Conservation (phyloP, 345 rosid species). For the Brassica juncea region DNA sequence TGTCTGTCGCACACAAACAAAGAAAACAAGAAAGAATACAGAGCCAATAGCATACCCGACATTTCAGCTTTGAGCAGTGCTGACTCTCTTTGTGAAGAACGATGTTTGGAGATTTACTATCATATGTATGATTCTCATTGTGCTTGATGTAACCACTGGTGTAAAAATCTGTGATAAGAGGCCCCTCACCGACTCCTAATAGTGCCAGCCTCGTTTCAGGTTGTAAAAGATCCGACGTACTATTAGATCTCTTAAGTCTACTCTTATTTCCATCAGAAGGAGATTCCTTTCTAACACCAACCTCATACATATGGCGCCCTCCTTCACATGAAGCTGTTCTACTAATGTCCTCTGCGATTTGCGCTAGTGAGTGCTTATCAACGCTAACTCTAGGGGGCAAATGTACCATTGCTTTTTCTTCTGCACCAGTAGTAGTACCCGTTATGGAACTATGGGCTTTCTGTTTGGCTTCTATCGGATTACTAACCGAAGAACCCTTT, state of each 20-base stretch:
- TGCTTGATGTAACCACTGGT: slow-evolving; percentile 52
- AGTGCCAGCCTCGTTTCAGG: slow-evolving; percentile 53
- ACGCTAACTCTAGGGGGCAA: slow-evolving; percentile 43
- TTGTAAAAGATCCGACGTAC: slow-evolving; percentile 65
- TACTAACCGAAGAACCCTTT: slow-evolving; percentile 35
- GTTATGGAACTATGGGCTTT: slow-evolving; percentile 37
- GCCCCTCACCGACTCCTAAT: slow-evolving; percentile 56
- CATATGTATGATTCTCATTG: slow-evolving; percentile 40
- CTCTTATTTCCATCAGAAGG: slow-evolving; percentile 54
- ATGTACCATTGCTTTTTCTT: slow-evolving; percentile 44
- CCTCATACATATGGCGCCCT: slow-evolving; percentile 34
- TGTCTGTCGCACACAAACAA: slow-evolving; percentile 11
- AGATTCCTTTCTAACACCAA: slow-evolving; percentile 29
- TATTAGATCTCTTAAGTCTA: slow-evolving; percentile 79
- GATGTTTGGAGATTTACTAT: slow-evolving; percentile 44
- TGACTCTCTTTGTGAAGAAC: slow-evolving; percentile 51
- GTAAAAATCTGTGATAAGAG: slow-evolving; percentile 78
- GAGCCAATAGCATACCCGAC: slow-evolving; percentile 64
- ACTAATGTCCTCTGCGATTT: slow-evolving; percentile 34
- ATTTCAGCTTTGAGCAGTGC: slow-evolving; percentile 61
- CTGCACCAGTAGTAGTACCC: slow-evolving; percentile 41
- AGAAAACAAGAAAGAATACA: slow-evolving; percentile 25
- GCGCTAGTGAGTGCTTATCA: slow-evolving; percentile 44
- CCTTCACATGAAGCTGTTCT: slow-evolving; percentile 41
- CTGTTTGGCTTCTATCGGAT: slow-evolving; percentile 26